Percentiles rank a stretch among this genome's conserved stretches.
These are phyloP conservation scores for Lunularia cruciata DNA, from an alignment of 225 moss, liverwort and hornwort genomes.

Conservation along the genomic window DNA sequence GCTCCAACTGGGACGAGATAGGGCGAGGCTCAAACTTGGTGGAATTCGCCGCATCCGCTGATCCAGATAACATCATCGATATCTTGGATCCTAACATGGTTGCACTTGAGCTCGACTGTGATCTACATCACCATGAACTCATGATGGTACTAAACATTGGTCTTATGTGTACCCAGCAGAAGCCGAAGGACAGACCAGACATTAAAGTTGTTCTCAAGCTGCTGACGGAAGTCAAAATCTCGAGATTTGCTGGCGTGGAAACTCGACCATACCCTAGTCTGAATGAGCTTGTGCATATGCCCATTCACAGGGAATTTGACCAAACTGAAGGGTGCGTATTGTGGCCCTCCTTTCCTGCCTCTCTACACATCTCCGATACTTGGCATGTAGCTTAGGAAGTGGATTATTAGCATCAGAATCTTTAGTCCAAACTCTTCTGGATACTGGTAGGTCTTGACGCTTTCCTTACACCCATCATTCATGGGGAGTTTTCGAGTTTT, in stretches of 20 bases:
- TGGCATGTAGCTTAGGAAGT: too few species aligned
- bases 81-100: slow-evolving; percentile 10
- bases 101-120: neutral
- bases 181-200: slow-evolving; percentile 12
- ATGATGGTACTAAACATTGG: neutral
- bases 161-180: neutral
- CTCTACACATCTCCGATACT: too few species aligned
- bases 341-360: too few species aligned
- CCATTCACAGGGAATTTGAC: too few species aligned
- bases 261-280: neutral
- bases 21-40: slow-evolving; percentile 17
- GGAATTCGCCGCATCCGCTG: slow-evolving; percentile 1
- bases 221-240: slow-evolving; percentile 5
- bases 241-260: neutral
- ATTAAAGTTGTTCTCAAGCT: neutral
- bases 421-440: too few species aligned
- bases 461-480: too few species aligned
- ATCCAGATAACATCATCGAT: neutral
- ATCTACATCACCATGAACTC: slow-evolving; percentile 6
- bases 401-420: too few species aligned
- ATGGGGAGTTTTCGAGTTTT: too few species aligned
- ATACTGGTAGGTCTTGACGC: too few species aligned
- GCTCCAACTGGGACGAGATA: neutral
- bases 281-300: neutral
- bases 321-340: too few species aligned